A percentile compares a stretch with the other conserved stretches of the same genome.
Evolutionary conservation across 164 flowering plant genomes (phyloP).

Genomic region (Vitis rotundifolia): DNA sequence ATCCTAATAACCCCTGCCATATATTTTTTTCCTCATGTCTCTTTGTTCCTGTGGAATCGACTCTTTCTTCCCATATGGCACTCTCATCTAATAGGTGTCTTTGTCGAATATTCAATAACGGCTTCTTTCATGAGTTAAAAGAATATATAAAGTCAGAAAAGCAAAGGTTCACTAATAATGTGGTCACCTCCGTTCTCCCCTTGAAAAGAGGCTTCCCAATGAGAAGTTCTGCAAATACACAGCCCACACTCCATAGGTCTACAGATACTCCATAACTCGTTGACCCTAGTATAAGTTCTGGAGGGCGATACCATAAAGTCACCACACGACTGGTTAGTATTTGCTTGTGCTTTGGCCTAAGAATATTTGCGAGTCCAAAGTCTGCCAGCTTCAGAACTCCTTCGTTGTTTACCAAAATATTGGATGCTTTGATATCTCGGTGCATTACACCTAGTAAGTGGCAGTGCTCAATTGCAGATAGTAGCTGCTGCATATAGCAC

Average conservation of each 20-base stretch:
- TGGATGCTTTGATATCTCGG: slow-evolving; percentile 66
- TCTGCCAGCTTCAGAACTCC: slow-evolving; percentile 60
- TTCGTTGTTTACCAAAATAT: slow-evolving; percentile 57
- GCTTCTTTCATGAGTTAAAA: no score
- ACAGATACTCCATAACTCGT: slow-evolving; percentile 58
- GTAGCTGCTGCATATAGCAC: slow-evolving; percentile 76
- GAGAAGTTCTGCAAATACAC: slow-evolving; percentile 68
- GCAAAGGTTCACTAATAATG: neutral
- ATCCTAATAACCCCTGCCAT: neutral
- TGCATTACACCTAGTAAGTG: slow-evolving; percentile 71
- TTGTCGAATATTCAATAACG: no score
- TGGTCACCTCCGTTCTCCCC: slow-evolving; percentile 64
- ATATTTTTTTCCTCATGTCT: neutral
- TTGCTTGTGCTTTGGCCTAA: slow-evolving; percentile 36
- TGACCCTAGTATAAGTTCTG: slow-evolving; percentile 65
- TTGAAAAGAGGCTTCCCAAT: slow-evolving; percentile 61
- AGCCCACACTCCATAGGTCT: slow-evolving; percentile 78
- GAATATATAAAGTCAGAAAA: no score
- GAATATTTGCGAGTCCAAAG: slow-evolving; percentile 60
- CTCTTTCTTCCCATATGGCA: neutral
- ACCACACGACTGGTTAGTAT: slow-evolving; percentile 71
- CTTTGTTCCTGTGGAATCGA: neutral
- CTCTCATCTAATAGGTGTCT: no score
- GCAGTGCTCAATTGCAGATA: slow-evolving; percentile 71
- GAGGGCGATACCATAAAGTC: slow-evolving; percentile 82